Evolutionary conservation across 129 eudicot species (phyloP), one percentile per base, ranked within the genome.

Genomic region (Ambrosia artemisiifolia): DNA sequence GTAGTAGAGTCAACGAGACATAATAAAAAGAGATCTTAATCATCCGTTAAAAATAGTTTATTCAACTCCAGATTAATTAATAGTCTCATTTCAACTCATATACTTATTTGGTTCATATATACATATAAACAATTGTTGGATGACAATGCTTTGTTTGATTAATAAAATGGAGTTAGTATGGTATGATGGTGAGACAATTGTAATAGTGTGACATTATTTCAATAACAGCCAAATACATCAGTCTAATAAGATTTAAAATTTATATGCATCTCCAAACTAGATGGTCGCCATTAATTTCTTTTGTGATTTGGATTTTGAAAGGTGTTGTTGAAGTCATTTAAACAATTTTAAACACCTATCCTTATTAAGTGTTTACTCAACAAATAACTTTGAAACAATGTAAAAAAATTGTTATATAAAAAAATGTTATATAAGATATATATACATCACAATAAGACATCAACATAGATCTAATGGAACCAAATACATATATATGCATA

Each of bases 121-220:
- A 24, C 28, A 46, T 46, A 20, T 11, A 67, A 30, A 67, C 6
- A 24, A 3, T 13, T 16, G 7, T 11, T 36, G 3, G 33, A 8
- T 19, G 7, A 44, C 18, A 47, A 60, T 56, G 63, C 8, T 69
- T 48, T 56, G 19, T 6, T 40, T 14, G 42, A 59, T 40, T 16
- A 20, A 57, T n/a, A 71, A 28, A 28, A 13, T 20, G 32, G 34
- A 32, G 67, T 63, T 49, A 19, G 51, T 49, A 35, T 50, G 63
- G 53, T 34, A 4, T 63, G 78, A 63, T 74, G 20, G 64, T 38
- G 64, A 63, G 50, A 63, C 53, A 63, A 60, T 63, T 74, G 46
- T 73, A 48, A 63, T 17, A 54, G 53, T 38, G 69, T 60, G 77
- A 32, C 60, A 30, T 43, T 24, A 72, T 32, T 28, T 30, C 46